Evolutionary conservation across 2,329 filamentous ascomycete genomes (phyloP).

Genomic region (Coniochaeta pulveracea): DNA sequence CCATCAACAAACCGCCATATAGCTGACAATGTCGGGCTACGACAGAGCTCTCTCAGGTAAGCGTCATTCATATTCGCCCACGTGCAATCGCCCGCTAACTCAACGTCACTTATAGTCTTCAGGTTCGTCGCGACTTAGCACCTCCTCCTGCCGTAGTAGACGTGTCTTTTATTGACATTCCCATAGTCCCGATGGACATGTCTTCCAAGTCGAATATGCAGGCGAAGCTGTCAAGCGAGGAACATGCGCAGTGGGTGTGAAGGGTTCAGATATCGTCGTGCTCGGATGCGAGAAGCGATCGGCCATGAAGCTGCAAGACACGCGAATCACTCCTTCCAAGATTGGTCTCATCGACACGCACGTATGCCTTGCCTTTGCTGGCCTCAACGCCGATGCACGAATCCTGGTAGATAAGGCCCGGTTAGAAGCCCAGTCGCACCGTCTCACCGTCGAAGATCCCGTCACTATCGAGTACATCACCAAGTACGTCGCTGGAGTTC

Average conservation of each 20-base stretch:
- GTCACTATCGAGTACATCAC: conserved; percentile 99
- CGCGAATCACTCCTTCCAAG: conserved; percentile 96
- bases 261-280: conserved; percentile 88
- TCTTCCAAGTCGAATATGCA: conserved; percentile 99
- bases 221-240: conserved; percentile 97
- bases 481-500: conserved; percentile 94
- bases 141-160: too few species aligned
- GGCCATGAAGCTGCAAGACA: conserved; percentile 99
- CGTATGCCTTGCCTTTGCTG: conserved; percentile 93
- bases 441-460: conserved; percentile 92
- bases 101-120: conserved; percentile 54
- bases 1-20: too few species aligned
- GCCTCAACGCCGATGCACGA: conserved; percentile 92
- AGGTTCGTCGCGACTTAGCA: conserved; percentile 40
- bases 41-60: conserved; percentile 97
- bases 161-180: not conserved
- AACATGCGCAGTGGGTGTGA: conserved; percentile 96
- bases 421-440: conserved; percentile 93
- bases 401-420: conserved; percentile 98
- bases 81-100: conserved; percentile 31
- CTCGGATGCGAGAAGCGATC: conserved; percentile 97
- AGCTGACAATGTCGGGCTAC: conserved; percentile 96
- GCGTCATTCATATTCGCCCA: too few species aligned
- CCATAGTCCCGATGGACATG: conserved; percentile 88
- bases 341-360: conserved; percentile 93